Evolutionary conservation across 2,329 filamentous ascomycete species (phyloP).

Genomic region (Paecilomyces dactylethromorphus): DNA sequence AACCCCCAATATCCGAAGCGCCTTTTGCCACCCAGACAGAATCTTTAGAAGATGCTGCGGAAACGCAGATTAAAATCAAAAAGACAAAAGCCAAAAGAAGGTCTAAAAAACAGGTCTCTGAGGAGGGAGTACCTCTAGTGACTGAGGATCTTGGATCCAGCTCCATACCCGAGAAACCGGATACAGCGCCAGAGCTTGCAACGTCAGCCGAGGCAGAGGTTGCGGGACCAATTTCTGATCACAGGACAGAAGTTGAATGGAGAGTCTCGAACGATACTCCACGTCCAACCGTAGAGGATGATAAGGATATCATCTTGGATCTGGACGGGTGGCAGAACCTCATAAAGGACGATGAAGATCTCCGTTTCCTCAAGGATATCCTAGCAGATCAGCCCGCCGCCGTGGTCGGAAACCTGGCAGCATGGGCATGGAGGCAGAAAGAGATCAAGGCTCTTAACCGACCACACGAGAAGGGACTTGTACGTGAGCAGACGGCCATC

Average conservation of each 20-base stretch:
- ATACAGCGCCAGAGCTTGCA: conserved; percentile 4
- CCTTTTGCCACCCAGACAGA: conserved; percentile 28
- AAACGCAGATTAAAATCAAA: conserved; percentile 37
- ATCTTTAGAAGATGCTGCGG: conserved; percentile 17
- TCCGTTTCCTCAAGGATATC: conserved; percentile 49
- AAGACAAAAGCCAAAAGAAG: conserved; percentile 58
- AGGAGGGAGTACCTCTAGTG: conserved; percentile 57
- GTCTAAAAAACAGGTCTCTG: conserved; percentile 68
- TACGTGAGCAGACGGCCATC: conserved; percentile 49
- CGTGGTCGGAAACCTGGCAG: conserved; percentile 50
- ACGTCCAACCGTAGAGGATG: conserved; percentile 60
- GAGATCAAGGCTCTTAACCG: conserved; percentile 64
- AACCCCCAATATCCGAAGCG: conserved; percentile 27
- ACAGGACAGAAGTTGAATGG: conserved; percentile 50
- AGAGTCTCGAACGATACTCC: conserved; percentile 54
- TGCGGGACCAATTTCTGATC: conserved; percentile 26
- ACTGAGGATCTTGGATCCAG: conserved; percentile 14
- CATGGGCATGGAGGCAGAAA: conserved; percentile 67
- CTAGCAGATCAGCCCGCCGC: conserved; percentile 42
- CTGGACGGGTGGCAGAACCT: conserved; percentile 64
- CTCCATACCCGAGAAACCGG: conserved; percentile 8
- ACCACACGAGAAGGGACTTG: conserved; percentile 48
- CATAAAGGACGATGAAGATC: conserved; percentile 63
- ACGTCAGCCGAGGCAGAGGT: conserved; percentile 18
- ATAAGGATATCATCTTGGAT: conserved; percentile 57